These are phyloP conservation scores for Tothia fuscella DNA, from an alignment of 2,329 filamentous ascomycete species.

Conservation along the genomic window DNA sequence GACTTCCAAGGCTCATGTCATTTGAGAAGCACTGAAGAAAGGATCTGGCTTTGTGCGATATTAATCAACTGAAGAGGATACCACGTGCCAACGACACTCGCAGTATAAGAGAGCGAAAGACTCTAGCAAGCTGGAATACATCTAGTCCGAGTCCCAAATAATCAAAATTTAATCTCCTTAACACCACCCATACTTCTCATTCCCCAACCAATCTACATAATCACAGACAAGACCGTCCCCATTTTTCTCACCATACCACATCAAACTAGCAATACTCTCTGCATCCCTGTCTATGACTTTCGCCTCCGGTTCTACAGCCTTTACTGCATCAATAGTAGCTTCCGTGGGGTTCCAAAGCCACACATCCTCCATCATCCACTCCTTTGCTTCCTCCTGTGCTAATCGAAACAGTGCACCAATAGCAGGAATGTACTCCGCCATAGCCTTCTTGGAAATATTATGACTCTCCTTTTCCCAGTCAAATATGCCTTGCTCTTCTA, in stretches of 20 bases:
- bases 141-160: too few species aligned
- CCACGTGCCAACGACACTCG: too few species aligned
- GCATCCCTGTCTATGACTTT: slow-evolving; percentile 46
- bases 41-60: too few species aligned
- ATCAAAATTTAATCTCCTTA: slow-evolving; percentile 24
- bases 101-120: too few species aligned
- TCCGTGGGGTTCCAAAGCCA: slow-evolving; percentile 74
- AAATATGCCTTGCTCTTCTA: slow-evolving; percentile 34
- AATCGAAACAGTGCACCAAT: slow-evolving; percentile 53
- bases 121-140: too few species aligned
- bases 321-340: slow-evolving; percentile 30
- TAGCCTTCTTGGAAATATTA: slow-evolving; percentile 30
- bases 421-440: slow-evolving; percentile 35
- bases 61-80: too few species aligned
- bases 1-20: too few species aligned
- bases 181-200: slow-evolving; percentile 72
- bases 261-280: slow-evolving; percentile 58
- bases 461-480: slow-evolving; percentile 13
- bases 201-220: slow-evolving; percentile 58
- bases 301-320: slow-evolving; percentile 33
- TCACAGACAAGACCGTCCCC: slow-evolving; percentile 32
- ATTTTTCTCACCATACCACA: slow-evolving; percentile 49
- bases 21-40: too few species aligned
- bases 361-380: slow-evolving; percentile 59
- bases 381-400: slow-evolving; percentile 57